phyloP scores from a whole-genome alignment of 1,284 basidiomycete genomes.

The Cryptococcus floricola region DNA sequence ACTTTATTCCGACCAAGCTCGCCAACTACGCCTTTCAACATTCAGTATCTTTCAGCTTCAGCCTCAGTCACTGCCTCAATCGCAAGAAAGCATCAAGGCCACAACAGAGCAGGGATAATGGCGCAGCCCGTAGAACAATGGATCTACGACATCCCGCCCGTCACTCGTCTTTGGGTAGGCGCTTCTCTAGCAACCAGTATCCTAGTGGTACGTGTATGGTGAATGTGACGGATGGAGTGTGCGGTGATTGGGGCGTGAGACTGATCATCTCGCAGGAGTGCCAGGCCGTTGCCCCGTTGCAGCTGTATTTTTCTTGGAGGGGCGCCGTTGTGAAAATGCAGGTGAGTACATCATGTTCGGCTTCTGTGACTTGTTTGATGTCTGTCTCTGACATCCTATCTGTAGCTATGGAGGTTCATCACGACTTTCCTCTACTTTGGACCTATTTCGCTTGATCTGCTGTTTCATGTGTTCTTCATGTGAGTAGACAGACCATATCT shows the following conservation, averaged over 20 bases:
- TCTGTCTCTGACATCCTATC: slow-evolving; percentile 4
- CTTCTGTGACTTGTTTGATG: neutral
- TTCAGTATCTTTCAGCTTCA: neutral
- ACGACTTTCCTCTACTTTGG: slow-evolving; percentile 98
- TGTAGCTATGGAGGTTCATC: slow-evolving; percentile 76
- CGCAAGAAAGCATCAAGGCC: no score
- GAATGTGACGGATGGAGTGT: no score
- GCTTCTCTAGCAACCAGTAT: slow-evolving; percentile 73
- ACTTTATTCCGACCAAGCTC: neutral
- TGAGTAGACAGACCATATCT: slow-evolving; percentile 51
- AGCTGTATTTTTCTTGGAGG: slow-evolving; percentile 87
- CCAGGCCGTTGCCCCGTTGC: slow-evolving; percentile 78
- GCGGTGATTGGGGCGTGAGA: neutral
- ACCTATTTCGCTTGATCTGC: slow-evolving; percentile 83
- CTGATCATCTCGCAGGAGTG: slow-evolving; percentile 65
- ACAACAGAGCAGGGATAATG: slow-evolving; percentile 12
- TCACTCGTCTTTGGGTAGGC: slow-evolving; percentile 77
- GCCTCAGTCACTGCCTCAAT: neutral
- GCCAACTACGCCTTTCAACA: neutral
- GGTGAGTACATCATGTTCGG: slow-evolving; percentile 50
- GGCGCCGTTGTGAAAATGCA: slow-evolving; percentile 75
- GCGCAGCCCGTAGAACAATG: slow-evolving; percentile 50
- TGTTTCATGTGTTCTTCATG: slow-evolving; percentile 99
- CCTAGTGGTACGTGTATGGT: slow-evolving; percentile 64
- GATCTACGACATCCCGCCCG: slow-evolving; percentile 81